phyloP scores from a whole-genome alignment of 1,139 yeast species.

The Taphrina flavorubra region DNA sequence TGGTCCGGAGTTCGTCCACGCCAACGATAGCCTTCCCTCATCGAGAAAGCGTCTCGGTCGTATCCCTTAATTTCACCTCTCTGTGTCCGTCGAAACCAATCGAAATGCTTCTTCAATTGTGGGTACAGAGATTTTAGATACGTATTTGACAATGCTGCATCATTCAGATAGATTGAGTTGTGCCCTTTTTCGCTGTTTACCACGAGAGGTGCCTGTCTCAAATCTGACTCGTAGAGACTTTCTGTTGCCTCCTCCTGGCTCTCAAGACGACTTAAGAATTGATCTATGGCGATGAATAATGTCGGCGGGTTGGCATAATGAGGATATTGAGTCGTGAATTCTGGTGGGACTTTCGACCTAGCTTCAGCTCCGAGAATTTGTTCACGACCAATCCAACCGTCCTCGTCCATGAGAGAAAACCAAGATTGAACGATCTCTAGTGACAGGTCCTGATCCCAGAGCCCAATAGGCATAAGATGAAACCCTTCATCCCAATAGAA shows the following conservation, averaged over 20 bases:
- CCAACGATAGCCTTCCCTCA: conserved; percentile 84
- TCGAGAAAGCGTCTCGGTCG: conserved; percentile 59
- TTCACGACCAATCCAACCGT: conserved; percentile 97
- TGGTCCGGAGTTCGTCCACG: conserved; percentile 85
- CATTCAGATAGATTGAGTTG: conserved; percentile 62
- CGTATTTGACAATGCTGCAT: conserved; percentile 66
- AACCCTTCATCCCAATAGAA: conserved; percentile 99
- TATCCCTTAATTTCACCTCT: conserved; percentile 75
- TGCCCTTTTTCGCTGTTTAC: conserved; percentile 49
- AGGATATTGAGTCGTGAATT: conserved; percentile 85
- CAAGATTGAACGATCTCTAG: conserved; percentile 84
- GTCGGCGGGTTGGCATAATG: conserved; percentile 97
- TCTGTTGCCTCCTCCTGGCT: conserved; percentile 17
- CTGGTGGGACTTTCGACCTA: conserved; percentile 83
- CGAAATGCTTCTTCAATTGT: conserved; percentile 72
- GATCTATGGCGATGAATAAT: conserved; percentile 75
- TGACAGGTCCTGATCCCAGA: conserved; percentile 80
- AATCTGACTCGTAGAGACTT: conserved; percentile 7
- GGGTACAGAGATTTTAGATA: conserved; percentile 78
- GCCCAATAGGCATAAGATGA: conserved; percentile 79
- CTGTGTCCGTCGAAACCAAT: conserved; percentile 86
- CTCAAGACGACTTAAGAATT: conserved; percentile 57
- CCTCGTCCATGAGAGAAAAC: conserved; percentile 82
- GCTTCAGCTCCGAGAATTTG: conserved; percentile 93
- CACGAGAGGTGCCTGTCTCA: conserved; percentile 46